These are phyloP conservation scores for Capsella rubella DNA, from an alignment of 441 rosid genomes.

Conservation along the genomic window DNA sequence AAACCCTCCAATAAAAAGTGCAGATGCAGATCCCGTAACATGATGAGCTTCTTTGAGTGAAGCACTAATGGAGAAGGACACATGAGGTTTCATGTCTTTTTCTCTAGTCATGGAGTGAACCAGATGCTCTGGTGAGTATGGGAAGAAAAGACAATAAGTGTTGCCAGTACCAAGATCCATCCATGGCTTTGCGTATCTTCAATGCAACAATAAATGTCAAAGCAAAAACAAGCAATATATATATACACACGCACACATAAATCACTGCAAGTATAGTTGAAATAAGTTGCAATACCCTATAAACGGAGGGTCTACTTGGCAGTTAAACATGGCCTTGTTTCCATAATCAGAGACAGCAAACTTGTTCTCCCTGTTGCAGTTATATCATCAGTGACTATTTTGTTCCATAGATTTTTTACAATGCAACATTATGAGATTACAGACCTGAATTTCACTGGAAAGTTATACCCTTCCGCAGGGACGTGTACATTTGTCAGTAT, in stretches of 20 bases:
- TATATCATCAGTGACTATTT: slow-evolving; percentile 6
- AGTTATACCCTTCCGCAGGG: slow-evolving; percentile 79
- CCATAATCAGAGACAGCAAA: slow-evolving; percentile 48
- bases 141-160: slow-evolving; percentile 83
- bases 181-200: slow-evolving; percentile 90
- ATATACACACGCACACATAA: neutral
- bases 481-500: slow-evolving; percentile 79
- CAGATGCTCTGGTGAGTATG: slow-evolving; percentile 92
- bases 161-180: slow-evolving; percentile 63
- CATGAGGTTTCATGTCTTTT: slow-evolving; percentile 63
- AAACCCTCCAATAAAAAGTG: slow-evolving; percentile 90
- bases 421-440: slow-evolving; percentile 29
- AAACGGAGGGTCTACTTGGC: slow-evolving; percentile 81
- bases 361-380: slow-evolving; percentile 53
- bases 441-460: slow-evolving; percentile 83
- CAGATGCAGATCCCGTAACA: slow-evolving; percentile 83
- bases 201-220: slow-evolving; percentile 34
- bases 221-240: neutral
- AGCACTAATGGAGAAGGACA: slow-evolving; percentile 70
- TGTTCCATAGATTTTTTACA: neutral
- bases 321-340: slow-evolving; percentile 59
- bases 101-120: slow-evolving; percentile 58
- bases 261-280: slow-evolving; percentile 17
- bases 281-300: slow-evolving; percentile 67
- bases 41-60: slow-evolving; percentile 63